These are phyloP conservation scores for Aspergillus unguis DNA, from an alignment of 2,329 filamentous ascomycete species.

Conservation along the genomic window DNA sequence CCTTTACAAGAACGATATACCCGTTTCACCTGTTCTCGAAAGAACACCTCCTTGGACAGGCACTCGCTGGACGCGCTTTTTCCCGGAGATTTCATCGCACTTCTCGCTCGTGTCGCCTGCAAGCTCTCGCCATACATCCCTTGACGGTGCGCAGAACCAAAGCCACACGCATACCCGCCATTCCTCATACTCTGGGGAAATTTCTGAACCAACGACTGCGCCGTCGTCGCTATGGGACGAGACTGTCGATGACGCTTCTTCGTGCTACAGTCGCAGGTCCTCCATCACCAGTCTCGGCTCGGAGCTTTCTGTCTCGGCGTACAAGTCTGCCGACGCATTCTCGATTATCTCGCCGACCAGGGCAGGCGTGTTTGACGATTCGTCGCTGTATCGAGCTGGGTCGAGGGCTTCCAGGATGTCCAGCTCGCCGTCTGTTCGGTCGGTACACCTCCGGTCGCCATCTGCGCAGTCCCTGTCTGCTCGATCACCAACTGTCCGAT, in stretches of 20 bases:
- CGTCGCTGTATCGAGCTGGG: slow-evolving; percentile 12
- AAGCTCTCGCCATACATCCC: slow-evolving; percentile 10
- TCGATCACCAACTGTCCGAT: slow-evolving; percentile 20
- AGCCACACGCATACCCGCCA: background rate
- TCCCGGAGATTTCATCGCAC: slow-evolving; percentile 29
- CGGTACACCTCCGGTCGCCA: background rate
- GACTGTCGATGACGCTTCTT: slow-evolving; percentile 30
- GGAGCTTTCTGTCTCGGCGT: slow-evolving; percentile 18
- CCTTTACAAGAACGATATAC: slow-evolving; percentile 11
- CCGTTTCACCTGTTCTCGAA: slow-evolving; percentile 27
- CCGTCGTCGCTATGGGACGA: slow-evolving; percentile 7
- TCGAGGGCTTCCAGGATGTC: slow-evolving; percentile 15
- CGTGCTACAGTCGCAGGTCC: slow-evolving; percentile 35
- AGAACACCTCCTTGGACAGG: slow-evolving; percentile 17
- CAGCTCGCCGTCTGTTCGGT: background rate
- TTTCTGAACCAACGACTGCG: slow-evolving; percentile 6
- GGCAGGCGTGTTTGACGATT: slow-evolving; percentile 36
- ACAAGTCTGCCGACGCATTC: slow-evolving; percentile 23
- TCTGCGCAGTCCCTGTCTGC: slow-evolving; percentile 15
- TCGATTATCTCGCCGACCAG: slow-evolving; percentile 24
- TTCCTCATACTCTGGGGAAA: background rate
- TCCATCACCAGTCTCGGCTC: slow-evolving; percentile 35
- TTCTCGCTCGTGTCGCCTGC: slow-evolving; percentile 26
- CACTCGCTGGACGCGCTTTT: slow-evolving; percentile 26
- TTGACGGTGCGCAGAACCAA: background rate